Percentiles rank a stretch among this genome's conserved stretches.
phyloP scores from a whole-genome alignment of 2,329 filamentous ascomycete species.

The Cephalotrichum gorgonifer region DNA sequence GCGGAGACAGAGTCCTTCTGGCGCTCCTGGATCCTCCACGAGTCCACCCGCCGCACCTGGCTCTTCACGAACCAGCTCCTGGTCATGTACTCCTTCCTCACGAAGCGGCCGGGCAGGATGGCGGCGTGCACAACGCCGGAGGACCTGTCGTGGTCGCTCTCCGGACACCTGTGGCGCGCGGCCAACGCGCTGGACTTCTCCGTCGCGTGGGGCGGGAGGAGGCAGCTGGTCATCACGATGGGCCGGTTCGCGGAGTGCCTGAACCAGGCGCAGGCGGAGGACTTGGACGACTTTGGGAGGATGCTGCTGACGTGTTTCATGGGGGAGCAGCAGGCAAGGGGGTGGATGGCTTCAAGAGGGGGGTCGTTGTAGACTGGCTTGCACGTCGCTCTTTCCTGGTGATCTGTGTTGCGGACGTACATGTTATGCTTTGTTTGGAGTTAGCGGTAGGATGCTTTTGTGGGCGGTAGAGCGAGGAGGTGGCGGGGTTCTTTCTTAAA shows the following conservation, averaged over 20 bases:
- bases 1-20: constrained; percentile 33
- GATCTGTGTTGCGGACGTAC: too few species aligned
- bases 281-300: constrained; percentile 31
- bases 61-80: constrained; percentile 34
- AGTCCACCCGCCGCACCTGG: constrained; percentile 40
- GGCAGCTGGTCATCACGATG: constrained; percentile 23
- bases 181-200: constrained; percentile 23
- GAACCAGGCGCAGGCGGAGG: constrained; percentile 24
- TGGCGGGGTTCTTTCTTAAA: too few species aligned
- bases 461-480: too few species aligned
- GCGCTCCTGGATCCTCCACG: constrained; percentile 40
- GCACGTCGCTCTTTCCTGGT: too few species aligned
- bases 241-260: constrained; percentile 16
- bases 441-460: too few species aligned
- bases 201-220: constrained; percentile 19
- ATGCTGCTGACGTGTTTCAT: constrained; percentile 11
- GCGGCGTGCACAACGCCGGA: constrained; percentile 19
- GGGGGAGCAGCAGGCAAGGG: constrained; percentile 7
- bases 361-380: background rate
- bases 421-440: too few species aligned
- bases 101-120: constrained; percentile 17
- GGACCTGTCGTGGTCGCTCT: constrained; percentile 29
- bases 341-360: constrained; percentile 1
- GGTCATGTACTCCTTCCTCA: constrained; percentile 26
- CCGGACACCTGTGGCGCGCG: constrained; percentile 27